phyloP scores from a whole-genome alignment of 257 asterid species.

The Osmanthus fragrans region DNA sequence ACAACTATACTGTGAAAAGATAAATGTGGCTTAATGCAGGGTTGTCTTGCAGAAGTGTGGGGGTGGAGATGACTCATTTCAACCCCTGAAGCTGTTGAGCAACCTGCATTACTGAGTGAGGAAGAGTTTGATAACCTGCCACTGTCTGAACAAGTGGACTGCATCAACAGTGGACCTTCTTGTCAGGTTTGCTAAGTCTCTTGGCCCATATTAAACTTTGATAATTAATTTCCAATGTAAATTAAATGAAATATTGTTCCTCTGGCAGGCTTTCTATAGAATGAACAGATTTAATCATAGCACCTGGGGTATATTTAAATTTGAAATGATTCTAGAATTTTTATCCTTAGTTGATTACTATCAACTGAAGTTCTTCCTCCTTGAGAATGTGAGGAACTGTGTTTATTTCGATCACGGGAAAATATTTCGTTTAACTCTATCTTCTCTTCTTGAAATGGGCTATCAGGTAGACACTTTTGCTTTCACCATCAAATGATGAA shows the following conservation, averaged over 20 bases:
- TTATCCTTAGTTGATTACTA: constrained; percentile 89
- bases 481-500: not conserved
- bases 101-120: too few species aligned
- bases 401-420: constrained; percentile 93
- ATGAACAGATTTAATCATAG: constrained; percentile 90
- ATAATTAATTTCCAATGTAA: too few species aligned
- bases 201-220: too few species aligned
- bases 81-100: too few species aligned
- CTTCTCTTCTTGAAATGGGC: constrained; percentile 97
- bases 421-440: constrained; percentile 81
- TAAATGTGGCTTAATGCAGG: too few species aligned
- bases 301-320: constrained; percentile 95
- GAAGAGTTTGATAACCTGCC: too few species aligned
- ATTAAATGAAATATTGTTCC: not conserved
- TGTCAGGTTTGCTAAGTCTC: too few species aligned
- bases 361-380: constrained; percentile 84
- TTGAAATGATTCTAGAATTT: constrained; percentile 94
- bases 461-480: constrained; percentile 64
- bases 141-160: too few species aligned
- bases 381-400: constrained; percentile 91
- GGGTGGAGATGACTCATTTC: too few species aligned
- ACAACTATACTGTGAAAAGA: too few species aligned
- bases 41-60: too few species aligned
- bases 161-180: too few species aligned
- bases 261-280: constrained; percentile 86